A percentile compares a stretch with the other conserved stretches of the same genome.
Conservation (phyloP, 768 basidiomycete genomes). For the Nidularia sp. region DNA sequence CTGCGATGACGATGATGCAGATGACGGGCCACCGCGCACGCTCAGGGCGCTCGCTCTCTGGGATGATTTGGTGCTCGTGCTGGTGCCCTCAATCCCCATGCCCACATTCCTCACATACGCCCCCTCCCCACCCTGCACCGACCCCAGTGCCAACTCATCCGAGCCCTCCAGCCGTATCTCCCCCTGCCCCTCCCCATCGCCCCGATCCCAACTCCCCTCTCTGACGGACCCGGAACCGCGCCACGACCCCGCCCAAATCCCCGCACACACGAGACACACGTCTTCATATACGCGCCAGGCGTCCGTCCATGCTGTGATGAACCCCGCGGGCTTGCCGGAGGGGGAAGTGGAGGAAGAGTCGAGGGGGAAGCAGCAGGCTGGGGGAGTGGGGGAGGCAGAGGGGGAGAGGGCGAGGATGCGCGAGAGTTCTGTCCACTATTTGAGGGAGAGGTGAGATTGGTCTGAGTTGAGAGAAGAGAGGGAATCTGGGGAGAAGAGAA, state of each 20-base stretch:
- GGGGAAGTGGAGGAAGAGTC: slow-evolving; percentile 20
- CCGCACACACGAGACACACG: slow-evolving; percentile 76
- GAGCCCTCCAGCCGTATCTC: slow-evolving; percentile 61
- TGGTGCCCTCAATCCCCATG: slow-evolving; percentile 64
- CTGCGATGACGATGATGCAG: slow-evolving; percentile 1
- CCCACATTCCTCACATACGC: slow-evolving; percentile 54
- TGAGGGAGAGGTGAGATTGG: slow-evolving; percentile 1
- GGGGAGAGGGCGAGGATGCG: slow-evolving; percentile 59
- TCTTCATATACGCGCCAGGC: slow-evolving; percentile 84
- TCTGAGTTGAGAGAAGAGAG: neutral
- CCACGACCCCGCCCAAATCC: slow-evolving; percentile 77
- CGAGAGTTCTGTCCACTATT: slow-evolving; percentile 72
- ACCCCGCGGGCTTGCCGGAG: slow-evolving; percentile 26
- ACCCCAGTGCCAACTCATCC: slow-evolving; percentile 45
- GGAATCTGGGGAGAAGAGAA: no score
- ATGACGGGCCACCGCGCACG: slow-evolving; percentile 24
- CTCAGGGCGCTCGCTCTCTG: slow-evolving; percentile 46
- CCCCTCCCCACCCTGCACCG: slow-evolving; percentile 2
- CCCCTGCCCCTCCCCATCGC: slow-evolving; percentile 52
- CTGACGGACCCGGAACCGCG: slow-evolving; percentile 43
- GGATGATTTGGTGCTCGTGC: slow-evolving; percentile 27
- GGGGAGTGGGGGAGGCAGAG: slow-evolving; percentile 20
- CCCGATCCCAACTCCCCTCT: slow-evolving; percentile 43
- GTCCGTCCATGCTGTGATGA: slow-evolving; percentile 60
- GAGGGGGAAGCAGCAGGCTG: slow-evolving; percentile 39